phyloP scores from a whole-genome alignment of 2,329 filamentous ascomycete genomes.

The Alternaria alternata region DNA sequence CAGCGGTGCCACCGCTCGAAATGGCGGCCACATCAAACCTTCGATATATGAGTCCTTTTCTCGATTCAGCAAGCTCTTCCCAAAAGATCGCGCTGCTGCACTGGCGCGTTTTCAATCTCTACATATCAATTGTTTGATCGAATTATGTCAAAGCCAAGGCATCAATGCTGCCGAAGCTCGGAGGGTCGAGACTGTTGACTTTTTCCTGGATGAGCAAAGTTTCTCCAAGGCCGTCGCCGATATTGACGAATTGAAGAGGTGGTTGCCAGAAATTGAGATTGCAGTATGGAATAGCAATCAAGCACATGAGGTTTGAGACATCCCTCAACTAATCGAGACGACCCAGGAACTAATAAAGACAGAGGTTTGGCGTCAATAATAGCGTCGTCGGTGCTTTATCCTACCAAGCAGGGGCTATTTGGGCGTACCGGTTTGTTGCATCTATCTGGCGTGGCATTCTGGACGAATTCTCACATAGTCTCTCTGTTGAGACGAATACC shows the following conservation, averaged over 20 bases:
- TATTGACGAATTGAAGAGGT: background rate
- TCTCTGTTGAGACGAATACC: slow-evolving; percentile 9
- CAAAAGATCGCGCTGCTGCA: slow-evolving; percentile 20
- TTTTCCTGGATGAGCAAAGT: slow-evolving; percentile 13
- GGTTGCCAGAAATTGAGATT: slow-evolving; percentile 5
- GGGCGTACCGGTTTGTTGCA: slow-evolving; percentile 24
- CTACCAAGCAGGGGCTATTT: slow-evolving; percentile 40
- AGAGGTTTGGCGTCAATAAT: slow-evolving; percentile 20
- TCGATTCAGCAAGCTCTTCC: slow-evolving; percentile 11
- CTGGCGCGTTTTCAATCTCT: slow-evolving; percentile 14
- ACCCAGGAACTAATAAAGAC: background rate
- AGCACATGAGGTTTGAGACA: slow-evolving; percentile 5
- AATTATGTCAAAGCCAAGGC: slow-evolving; percentile 10
- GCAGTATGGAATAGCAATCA: background rate
- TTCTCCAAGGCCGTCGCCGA: slow-evolving; percentile 8
- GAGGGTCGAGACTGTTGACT: slow-evolving; percentile 18
- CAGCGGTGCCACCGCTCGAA: slow-evolving; percentile 43
- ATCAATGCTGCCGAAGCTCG: slow-evolving; percentile 18
- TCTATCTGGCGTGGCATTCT: slow-evolving; percentile 19
- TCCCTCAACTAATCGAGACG: background rate
- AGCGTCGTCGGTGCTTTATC: slow-evolving; percentile 31
- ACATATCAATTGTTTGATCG: slow-evolving; percentile 13
- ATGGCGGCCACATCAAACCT: slow-evolving; percentile 35
- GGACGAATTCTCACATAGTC: slow-evolving; percentile 16
- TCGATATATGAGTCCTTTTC: slow-evolving; percentile 19